A percentile compares a stretch with the other conserved stretches of the same genome.
Conservation (phyloP, 495 filamentous ascomycete genomes). For the Hypomontagnella submonticulosa region DNA sequence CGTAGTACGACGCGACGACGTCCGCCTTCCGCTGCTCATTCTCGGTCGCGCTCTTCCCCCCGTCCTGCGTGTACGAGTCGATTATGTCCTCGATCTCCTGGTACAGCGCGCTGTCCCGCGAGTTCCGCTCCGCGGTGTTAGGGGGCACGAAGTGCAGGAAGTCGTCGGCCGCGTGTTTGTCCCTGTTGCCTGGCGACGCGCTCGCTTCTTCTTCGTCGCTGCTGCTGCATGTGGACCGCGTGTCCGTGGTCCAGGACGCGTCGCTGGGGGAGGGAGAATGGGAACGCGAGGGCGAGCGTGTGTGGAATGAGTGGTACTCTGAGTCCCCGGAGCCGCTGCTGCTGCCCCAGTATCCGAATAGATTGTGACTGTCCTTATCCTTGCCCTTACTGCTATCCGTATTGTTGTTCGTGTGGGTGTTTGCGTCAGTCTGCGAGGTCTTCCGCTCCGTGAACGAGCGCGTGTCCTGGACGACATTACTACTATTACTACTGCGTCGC, state of each 20-base stretch:
- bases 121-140: not conserved
- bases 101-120: slow-evolving; percentile 25
- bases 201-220: no score
- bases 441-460: no score
- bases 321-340: not conserved
- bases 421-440: no score
- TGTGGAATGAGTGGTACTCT: not conserved
- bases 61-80: slow-evolving; percentile 39
- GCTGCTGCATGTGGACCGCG: not conserved
- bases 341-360: not conserved
- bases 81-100: slow-evolving; percentile 46
- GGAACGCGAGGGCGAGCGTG: no score
- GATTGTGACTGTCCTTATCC: no score
- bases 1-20: slow-evolving; percentile 21
- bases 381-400: no score
- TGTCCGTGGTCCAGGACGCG: slow-evolving; percentile 17
- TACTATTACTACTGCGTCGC: no score
- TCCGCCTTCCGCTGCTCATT: slow-evolving; percentile 24
- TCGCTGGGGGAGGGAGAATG: not conserved
- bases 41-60: not conserved
- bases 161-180: not conserved
- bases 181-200: no score
- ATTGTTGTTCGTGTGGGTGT: no score
- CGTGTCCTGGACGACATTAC: no score
- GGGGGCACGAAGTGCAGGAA: no score